Percentiles rank a stretch among this genome's conserved stretches.
These are phyloP conservation scores for Santalum album DNA, from an alignment of 164 flowering plant genomes.

Conservation along the genomic window DNA sequence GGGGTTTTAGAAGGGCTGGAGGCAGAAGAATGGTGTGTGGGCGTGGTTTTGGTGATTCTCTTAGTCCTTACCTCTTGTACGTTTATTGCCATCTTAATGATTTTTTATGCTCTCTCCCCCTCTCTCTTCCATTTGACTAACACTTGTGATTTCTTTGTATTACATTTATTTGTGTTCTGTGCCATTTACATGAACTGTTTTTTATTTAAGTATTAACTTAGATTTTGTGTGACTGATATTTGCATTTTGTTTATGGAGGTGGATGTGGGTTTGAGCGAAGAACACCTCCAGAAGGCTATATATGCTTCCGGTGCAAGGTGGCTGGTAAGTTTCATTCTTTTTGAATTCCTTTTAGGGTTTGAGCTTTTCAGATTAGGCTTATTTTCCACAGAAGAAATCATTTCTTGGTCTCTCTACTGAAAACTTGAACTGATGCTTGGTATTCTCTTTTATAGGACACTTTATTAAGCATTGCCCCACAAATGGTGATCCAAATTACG, in stretches of 20 bases:
- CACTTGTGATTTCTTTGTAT: no score
- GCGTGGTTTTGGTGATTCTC: conserved; percentile 68
- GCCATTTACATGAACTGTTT: no score
- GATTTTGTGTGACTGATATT: no score
- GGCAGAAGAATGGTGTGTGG: conserved; percentile 81
- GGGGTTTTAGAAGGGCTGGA: conserved; percentile 83
- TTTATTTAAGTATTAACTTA: no score
- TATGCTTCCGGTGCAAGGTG: conserved; percentile 90
- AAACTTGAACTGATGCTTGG: background rate
- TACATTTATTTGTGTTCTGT: no score
- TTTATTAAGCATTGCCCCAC: conserved; percentile 97
- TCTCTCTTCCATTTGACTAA: background rate
- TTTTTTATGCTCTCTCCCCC: background rate
- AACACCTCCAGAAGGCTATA: conserved; percentile 89
- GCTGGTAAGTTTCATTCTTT: conserved; percentile 54
- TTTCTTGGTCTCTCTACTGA: background rate
- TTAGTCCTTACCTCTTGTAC: conserved; percentile 2
- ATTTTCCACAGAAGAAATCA: no score
- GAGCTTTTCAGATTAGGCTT: no score
- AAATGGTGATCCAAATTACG: conserved; percentile 90
- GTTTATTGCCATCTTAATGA: background rate
- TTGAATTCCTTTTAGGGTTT: background rate
- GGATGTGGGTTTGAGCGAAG: conserved; percentile 56
- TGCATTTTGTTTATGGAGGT: conserved; percentile 17
- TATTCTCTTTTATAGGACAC: conserved; percentile 52